Base-by-base conservation (phyloP, 179 eudicot species). In the Dionaea muscipula region DNA sequence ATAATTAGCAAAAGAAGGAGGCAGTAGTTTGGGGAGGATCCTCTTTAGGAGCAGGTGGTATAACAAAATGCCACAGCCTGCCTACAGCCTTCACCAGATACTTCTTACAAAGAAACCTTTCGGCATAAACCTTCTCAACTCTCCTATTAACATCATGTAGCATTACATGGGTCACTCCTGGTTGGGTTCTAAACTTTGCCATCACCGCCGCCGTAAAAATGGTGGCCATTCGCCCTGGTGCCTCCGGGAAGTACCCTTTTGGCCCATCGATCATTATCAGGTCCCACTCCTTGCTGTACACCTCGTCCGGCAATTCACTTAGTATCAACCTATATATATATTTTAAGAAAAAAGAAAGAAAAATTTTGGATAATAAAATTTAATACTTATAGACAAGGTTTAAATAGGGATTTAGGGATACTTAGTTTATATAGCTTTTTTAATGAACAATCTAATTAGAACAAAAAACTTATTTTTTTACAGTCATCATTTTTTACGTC, bases 191-290 rank as follows among this genome's bases (percentile, higher is more conserved):
- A 2, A 39, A 59, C 63, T 79, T 61, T 1, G 84, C 87, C 81
- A 81, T 78, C 59, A 76, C 79, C 16, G 81, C 83, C 2, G 75
- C 81, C 13, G 87, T 75, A 66, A 60, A 75, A 26, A 75, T 71
- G 20, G 79, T 81, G 2, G 73, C 74, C 87, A 81, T 81, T 55
- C 87, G 48, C 41, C 87, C 86, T 24, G 87, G 87, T 23, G 81
- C 64, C 66, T 78, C 79, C 12, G 74, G 60, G 1, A 57, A 76
- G 23, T 62, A 81, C 20, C 87, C 87, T 39, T 55, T 70, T 25
- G 87, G 87, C 45, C 81, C 87, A 28, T 81, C 86, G 18, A 81
- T 71, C 87, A 81, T 73, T 56, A 81, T 76, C 68, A 78, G 60
- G 59, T 81, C 87, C 87, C 87, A 81, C 26, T 73, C 77, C 64